Percentiles rank a stretch among this genome's conserved stretches.
These are phyloP conservation scores for Trichoderma harzianum DNA, from an alignment of 2,329 filamentous ascomycete genomes.

Conservation along the genomic window DNA sequence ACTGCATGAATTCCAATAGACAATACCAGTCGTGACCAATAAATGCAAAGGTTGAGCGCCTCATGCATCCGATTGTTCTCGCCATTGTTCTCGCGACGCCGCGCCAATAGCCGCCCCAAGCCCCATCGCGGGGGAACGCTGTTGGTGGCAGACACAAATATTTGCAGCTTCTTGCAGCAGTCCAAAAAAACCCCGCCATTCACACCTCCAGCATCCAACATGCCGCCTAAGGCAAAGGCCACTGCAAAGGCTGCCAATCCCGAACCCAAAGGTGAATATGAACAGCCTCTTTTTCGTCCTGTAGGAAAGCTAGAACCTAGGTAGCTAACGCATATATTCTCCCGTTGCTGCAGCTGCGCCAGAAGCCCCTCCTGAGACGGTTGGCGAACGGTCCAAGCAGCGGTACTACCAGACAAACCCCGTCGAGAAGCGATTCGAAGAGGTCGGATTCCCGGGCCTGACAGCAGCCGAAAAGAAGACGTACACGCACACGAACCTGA, in stretches of 20 bases:
- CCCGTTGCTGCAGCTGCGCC: conserved; percentile 24
- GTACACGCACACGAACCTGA: conserved; percentile 46
- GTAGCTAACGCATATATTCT: background rate
- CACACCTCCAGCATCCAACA: conserved; percentile 19
- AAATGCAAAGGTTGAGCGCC: background rate
- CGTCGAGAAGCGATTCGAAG: conserved; percentile 42
- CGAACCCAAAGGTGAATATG: conserved; percentile 26
- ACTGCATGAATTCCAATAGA: background rate
- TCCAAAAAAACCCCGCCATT: conserved; percentile 22
- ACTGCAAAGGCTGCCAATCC: conserved; percentile 22
- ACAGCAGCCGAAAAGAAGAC: conserved; percentile 47
- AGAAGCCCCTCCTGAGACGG: conserved; percentile 41
- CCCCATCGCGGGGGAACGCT: conserved; percentile 5
- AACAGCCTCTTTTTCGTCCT: background rate
- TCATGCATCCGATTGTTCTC: conserved; percentile 3
- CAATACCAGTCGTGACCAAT: background rate
- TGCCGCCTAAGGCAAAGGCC: conserved; percentile 27
- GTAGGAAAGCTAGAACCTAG: background rate
- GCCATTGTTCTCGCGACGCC: conserved; percentile 3
- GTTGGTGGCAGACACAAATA: background rate
- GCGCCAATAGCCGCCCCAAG: background rate
- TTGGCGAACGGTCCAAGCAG: conserved; percentile 46
- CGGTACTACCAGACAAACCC: conserved; percentile 51
- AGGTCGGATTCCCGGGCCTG: conserved; percentile 45
- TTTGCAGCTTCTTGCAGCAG: background rate